These are phyloP conservation scores for Sclerotinia borealis DNA, from an alignment of 2,329 filamentous ascomycete genomes.

Conservation along the genomic window DNA sequence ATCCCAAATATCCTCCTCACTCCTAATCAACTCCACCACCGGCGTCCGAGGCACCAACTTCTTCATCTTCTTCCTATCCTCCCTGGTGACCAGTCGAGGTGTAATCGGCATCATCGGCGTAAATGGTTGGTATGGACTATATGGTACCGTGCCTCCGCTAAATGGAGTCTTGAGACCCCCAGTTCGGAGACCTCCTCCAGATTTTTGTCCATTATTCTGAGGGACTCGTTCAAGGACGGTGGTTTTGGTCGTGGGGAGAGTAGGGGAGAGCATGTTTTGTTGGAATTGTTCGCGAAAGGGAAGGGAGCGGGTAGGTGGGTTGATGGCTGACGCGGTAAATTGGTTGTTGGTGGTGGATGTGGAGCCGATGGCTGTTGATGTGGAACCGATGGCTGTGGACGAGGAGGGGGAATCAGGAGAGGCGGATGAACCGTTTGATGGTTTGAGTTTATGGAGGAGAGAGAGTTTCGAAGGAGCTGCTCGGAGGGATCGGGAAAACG, in stretches of 20 bases:
- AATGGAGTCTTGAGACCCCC: conserved; percentile 56
- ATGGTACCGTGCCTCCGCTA: conserved; percentile 58
- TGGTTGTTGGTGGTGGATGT: conserved; percentile 6
- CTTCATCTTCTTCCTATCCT: conserved; percentile 64
- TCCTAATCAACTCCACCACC: conserved; percentile 55
- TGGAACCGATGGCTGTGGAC: conserved; percentile 1
- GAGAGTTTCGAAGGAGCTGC: conserved; percentile 5
- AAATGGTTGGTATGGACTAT: conserved; percentile 74
- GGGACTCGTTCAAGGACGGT: conserved; percentile 54
- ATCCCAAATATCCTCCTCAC: conserved; percentile 57
- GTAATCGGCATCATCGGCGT: conserved; percentile 71
- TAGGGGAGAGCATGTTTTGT: conserved; percentile 32
- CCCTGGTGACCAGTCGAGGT: conserved; percentile 64
- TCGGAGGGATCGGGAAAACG: conserved; percentile 9
- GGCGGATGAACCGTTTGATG: background rate
- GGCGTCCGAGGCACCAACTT: conserved; percentile 56
- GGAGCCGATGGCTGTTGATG: background rate
- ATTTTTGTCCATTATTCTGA: conserved; percentile 42
- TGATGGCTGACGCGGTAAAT: conserved; percentile 19
- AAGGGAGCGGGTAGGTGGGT: conserved; percentile 38
- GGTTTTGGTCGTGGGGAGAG: conserved; percentile 48
- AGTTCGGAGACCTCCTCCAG: conserved; percentile 42
- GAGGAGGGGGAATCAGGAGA: conserved; percentile 3
- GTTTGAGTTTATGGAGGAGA: background rate
- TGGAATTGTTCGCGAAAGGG: conserved; percentile 58